A percentile compares a stretch with the other conserved stretches of the same genome.
Evolutionary conservation across 164 flowering plant species (phyloP).

Genomic region (Platanus orientalis): DNA sequence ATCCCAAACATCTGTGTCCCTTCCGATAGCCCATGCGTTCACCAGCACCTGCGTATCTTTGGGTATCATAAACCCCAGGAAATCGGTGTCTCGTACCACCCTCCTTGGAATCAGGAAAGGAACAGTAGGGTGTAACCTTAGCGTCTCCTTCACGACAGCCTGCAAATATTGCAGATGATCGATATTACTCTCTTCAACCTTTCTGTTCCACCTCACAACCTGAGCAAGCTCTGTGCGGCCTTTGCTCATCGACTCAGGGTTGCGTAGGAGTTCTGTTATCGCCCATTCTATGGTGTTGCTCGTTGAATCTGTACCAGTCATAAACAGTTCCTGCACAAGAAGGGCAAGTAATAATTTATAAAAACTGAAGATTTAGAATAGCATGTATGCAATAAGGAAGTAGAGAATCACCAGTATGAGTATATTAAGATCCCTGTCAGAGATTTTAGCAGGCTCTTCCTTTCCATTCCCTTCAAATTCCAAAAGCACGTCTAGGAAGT

Average conservation of each 20-base stretch:
- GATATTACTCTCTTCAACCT: no score
- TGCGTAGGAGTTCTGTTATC: constrained; percentile 25
- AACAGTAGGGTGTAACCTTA: constrained; percentile 46
- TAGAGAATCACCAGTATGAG: constrained; percentile 21
- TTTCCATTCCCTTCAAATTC: no score
- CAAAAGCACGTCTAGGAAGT: constrained; percentile 54
- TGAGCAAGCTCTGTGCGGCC: constrained; percentile 18
- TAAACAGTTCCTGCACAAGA: constrained; percentile 31
- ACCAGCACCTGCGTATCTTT: no score
- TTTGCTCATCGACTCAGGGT: no score
- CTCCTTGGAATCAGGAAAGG: constrained; percentile 24
- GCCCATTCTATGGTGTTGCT: constrained; percentile 26
- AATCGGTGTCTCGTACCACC: constrained; percentile 9
- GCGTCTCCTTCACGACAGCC: no score
- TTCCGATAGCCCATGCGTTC: no score
- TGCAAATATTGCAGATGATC: constrained; percentile 42
- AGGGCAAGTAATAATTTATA: neutral
- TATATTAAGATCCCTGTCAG: neutral
- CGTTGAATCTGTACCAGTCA: constrained; percentile 41
- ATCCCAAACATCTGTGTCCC: no score
- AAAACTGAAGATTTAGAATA: neutral
- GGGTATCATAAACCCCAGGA: constrained; percentile 19
- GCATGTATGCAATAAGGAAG: no score
- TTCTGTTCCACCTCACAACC: constrained; percentile 14
- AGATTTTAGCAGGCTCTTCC: constrained; percentile 11